Evolutionary conservation across 164 flowering plant species (phyloP).

Genomic region (Nymphaea colorata): DNA sequence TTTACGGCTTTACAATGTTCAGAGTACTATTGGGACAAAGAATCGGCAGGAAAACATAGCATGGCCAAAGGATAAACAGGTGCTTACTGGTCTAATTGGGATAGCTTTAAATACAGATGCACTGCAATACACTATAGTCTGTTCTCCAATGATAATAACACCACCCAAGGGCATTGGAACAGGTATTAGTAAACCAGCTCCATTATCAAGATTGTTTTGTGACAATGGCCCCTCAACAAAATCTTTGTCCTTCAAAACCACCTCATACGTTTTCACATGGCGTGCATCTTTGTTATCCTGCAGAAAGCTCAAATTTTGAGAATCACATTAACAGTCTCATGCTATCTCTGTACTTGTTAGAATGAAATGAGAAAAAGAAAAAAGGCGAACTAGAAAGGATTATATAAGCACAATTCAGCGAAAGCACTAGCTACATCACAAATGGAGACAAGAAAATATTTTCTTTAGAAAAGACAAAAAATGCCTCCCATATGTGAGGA

Average conservation of each 20-base stretch:
- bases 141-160: slow-evolving; percentile 94
- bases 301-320: background rate
- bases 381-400: background rate
- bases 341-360: no score
- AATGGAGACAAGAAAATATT: no score
- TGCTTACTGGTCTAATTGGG: slow-evolving; percentile 52
- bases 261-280: slow-evolving; percentile 94
- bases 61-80: background rate
- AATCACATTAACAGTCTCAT: background rate
- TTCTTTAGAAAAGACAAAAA: no score
- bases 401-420: no score
- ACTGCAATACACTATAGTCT: slow-evolving; percentile 92
- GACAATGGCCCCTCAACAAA: slow-evolving; percentile 97
- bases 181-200: slow-evolving; percentile 83
- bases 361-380: background rate
- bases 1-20: background rate
- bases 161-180: slow-evolving; percentile 97
- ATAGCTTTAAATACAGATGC: slow-evolving; percentile 82
- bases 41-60: background rate
- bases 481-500: no score
- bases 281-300: slow-evolving; percentile 98
- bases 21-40: background rate
- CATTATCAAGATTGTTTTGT: slow-evolving; percentile 95
- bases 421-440: no score
- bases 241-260: slow-evolving; percentile 87